Evolutionary conservation across 2,329 filamentous ascomycete species (phyloP).

Genomic region (Colletotrichum sp.): DNA sequence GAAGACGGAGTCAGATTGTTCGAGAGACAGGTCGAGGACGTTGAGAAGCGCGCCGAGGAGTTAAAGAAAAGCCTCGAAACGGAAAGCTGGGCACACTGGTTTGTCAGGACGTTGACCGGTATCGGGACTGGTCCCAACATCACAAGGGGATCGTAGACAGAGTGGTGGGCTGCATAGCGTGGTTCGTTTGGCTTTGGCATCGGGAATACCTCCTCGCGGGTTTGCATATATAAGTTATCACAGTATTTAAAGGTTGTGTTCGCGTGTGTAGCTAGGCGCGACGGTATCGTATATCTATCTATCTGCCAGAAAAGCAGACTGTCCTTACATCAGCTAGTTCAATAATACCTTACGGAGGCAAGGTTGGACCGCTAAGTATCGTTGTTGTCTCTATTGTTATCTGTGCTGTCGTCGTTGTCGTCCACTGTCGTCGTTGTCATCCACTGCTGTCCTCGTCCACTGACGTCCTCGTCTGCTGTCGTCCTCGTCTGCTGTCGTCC

Average conservation of each 20-base stretch:
- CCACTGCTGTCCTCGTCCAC: neutral
- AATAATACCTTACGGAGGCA: neutral
- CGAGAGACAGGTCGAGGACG: conserved; percentile 75
- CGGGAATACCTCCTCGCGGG: conserved; percentile 7
- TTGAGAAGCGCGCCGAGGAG: conserved; percentile 68
- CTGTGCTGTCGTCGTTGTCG: too few relatives aligned
- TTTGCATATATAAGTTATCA: neutral
- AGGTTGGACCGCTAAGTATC: neutral
- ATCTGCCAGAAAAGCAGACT: neutral
- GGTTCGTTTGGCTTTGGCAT: neutral
- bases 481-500: rapidly evolving
- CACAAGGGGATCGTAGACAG: conserved; percentile 30
- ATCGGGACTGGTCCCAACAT: conserved; percentile 67
- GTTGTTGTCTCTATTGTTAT: too few relatives aligned
- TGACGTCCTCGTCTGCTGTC: neutral
- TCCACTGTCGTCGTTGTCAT: neutral
- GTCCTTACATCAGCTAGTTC: neutral
- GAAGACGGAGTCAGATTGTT: conserved; percentile 84
- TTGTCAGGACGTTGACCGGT: conserved; percentile 65
- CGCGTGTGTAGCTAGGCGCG: neutral
- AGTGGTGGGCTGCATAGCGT: conserved; percentile 17
- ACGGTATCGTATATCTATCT: neutral
- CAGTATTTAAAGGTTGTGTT: neutral
- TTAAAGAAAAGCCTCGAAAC: conserved; percentile 67
- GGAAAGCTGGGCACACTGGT: conserved; percentile 70